Percentiles rank a stretch among this genome's conserved stretches.
These are phyloP conservation scores for Actinomortierella ambigua DNA, from an alignment of 371 early-diverging fungal genomes.

Conservation along the genomic window DNA sequence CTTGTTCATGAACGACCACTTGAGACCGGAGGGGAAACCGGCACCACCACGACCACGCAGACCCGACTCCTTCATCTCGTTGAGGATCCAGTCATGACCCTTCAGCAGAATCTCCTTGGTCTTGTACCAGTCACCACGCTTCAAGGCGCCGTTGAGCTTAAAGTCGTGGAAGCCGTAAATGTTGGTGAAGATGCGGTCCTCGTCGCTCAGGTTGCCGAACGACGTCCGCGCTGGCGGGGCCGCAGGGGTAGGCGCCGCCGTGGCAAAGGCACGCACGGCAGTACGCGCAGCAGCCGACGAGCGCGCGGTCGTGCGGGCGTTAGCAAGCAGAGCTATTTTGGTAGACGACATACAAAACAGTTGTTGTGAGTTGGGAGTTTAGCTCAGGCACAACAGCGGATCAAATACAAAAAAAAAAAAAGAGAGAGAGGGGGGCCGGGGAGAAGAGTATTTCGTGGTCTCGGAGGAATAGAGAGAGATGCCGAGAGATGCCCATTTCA, in stretches of 20 bases:
- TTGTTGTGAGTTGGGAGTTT: too few species aligned
- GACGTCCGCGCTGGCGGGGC: conserved; percentile 54
- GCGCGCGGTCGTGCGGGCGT: too few species aligned
- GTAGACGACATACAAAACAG: too few species aligned
- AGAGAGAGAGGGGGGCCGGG: too few species aligned
- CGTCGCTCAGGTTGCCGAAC: conserved; percentile 83
- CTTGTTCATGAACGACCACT: conserved; percentile 99
- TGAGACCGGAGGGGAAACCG: conserved; percentile 97
- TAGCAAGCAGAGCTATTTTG: too few species aligned
- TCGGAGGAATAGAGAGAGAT: too few species aligned
- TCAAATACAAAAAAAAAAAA: too few species aligned
- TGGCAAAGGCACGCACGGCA: conserved; percentile 38
- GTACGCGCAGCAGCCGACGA: neutral
- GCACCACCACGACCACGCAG: conserved; percentile 98
- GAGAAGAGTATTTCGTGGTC: too few species aligned
- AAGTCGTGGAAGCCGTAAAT: conserved; percentile 93
- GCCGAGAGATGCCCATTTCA: too few species aligned
- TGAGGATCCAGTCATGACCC: conserved; percentile 96
- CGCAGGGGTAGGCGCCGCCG: conserved; percentile 23
- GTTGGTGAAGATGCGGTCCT: conserved; percentile 98
- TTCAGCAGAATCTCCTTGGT: conserved; percentile 97
- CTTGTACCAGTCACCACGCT: conserved; percentile 98
- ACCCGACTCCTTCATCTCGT: conserved; percentile 96
- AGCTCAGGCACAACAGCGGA: too few species aligned
- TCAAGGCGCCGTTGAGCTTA: conserved; percentile 85